These are phyloP conservation scores for Cytospora chrysosperma DNA, from an alignment of 2,329 filamentous ascomycete genomes.

Conservation along the genomic window DNA sequence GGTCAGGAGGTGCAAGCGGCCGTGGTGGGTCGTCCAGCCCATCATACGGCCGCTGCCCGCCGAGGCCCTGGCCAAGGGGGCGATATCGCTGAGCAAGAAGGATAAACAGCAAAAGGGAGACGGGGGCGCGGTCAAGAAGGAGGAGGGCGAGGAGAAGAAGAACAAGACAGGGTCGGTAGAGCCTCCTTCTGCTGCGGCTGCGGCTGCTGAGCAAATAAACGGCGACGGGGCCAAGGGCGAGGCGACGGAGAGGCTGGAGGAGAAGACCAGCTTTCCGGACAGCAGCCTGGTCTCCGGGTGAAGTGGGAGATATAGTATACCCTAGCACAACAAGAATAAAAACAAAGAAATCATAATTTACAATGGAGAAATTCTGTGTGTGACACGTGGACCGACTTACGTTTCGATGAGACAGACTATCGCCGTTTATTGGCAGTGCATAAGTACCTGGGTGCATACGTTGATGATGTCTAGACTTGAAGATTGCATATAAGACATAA, in stretches of 20 bases:
- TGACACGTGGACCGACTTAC: too few species aligned
- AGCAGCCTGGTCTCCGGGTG: conserved; percentile 17
- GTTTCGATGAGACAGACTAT: too few species aligned
- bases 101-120: conserved; percentile 46
- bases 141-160: conserved; percentile 20
- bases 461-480: too few species aligned
- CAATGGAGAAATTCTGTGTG: too few species aligned
- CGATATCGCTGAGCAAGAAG: conserved; percentile 73
- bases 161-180: background rate
- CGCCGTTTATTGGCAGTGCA: too few species aligned
- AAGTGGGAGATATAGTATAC: background rate
- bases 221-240: conserved; percentile 4
- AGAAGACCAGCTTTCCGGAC: conserved; percentile 16
- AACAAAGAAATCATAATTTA: background rate
- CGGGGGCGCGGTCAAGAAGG: conserved; percentile 31
- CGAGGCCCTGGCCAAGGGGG: conserved; percentile 81
- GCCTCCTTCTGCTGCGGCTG: background rate
- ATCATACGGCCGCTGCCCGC: conserved; percentile 83
- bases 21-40: conserved; percentile 89
- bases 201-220: background rate
- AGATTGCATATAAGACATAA: too few species aligned
- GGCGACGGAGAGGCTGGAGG: conserved; percentile 14
- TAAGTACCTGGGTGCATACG: too few species aligned
- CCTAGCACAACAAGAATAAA: background rate
- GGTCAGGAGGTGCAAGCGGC: conserved; percentile 71